Evolutionary conservation across 2,329 filamentous ascomycete species (phyloP).

Genomic region (Periconia macrospinosa): DNA sequence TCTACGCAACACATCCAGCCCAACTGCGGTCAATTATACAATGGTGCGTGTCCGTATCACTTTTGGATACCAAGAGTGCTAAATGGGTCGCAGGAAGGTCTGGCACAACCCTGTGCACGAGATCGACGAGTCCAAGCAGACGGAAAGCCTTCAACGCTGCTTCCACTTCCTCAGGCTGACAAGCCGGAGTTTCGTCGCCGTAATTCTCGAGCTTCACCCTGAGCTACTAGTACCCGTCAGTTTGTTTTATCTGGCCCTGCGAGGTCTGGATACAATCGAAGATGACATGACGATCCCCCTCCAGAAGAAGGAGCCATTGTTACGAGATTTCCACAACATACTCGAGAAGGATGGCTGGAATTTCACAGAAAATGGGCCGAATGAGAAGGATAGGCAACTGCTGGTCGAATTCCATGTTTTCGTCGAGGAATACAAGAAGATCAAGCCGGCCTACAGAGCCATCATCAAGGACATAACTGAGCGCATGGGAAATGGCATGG

Average conservation of each 20-base stretch:
- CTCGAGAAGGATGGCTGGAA: slow-evolving; percentile 88
- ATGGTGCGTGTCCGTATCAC: slow-evolving; percentile 62
- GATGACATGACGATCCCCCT: slow-evolving; percentile 94
- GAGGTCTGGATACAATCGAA: slow-evolving; percentile 96
- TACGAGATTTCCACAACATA: slow-evolving; percentile 78
- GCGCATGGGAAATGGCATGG: slow-evolving; percentile 99
- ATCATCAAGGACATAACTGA: slow-evolving; percentile 92
- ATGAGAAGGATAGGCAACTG: slow-evolving; percentile 93
- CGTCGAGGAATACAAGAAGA: slow-evolving; percentile 80
- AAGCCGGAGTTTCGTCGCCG: slow-evolving; percentile 87
- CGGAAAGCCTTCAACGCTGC: slow-evolving; percentile 73
- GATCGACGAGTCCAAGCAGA: slow-evolving; percentile 76
- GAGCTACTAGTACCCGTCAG: slow-evolving; percentile 88
- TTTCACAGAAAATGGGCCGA: slow-evolving; percentile 79
- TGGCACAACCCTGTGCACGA: slow-evolving; percentile 95
- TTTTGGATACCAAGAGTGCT: neutral
- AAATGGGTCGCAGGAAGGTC: slow-evolving; percentile 70
- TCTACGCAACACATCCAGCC: slow-evolving; percentile 73
- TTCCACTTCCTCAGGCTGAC: slow-evolving; percentile 85
- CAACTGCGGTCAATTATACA: slow-evolving; percentile 83
- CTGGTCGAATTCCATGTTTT: slow-evolving; percentile 91
- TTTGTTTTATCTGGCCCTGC: slow-evolving; percentile 90
- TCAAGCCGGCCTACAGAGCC: slow-evolving; percentile 79
- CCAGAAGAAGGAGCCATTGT: slow-evolving; percentile 78
- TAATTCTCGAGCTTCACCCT: slow-evolving; percentile 94